phyloP scores from a whole-genome alignment of 179 eudicot genomes.

The Amaranthus tricolor region DNA sequence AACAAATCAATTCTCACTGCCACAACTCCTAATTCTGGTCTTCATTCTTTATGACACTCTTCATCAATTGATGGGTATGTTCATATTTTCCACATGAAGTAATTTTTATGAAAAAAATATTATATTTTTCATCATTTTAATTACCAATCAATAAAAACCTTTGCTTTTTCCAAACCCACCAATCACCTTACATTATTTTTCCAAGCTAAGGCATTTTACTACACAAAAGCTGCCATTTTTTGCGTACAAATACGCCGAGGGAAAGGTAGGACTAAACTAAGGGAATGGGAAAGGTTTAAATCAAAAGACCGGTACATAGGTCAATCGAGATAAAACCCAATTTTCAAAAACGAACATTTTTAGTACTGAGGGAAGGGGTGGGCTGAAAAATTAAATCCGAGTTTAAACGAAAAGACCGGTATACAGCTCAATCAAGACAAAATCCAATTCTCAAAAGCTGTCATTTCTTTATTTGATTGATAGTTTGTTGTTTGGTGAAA shows the following conservation, averaged over 20 bases:
- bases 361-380: no score
- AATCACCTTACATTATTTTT: constrained; percentile 5
- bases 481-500: constrained; percentile 13
- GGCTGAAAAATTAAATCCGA: no score
- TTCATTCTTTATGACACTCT: not conserved
- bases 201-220: constrained; percentile 4
- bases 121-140: not conserved
- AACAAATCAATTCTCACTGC: constrained; percentile 21
- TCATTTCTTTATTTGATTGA: not conserved
- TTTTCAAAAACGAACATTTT: no score
- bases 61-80: constrained; percentile 11
- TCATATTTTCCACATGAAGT: not conserved
- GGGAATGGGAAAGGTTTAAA: no score
- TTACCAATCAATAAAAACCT: not conserved
- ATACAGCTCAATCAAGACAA: no score
- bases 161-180: not conserved
- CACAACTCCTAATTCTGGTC: not conserved
- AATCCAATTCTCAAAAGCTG: not conserved
- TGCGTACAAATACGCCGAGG: no score
- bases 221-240: constrained; percentile 6
- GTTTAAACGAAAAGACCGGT: no score
- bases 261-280: no score
- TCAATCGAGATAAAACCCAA: no score
- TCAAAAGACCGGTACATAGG: no score
- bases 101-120: not conserved